A percentile compares a stretch with the other conserved stretches of the same genome.
Conservation (phyloP, 1,284 basidiomycete species). For the Pterulicium gracile region DNA sequence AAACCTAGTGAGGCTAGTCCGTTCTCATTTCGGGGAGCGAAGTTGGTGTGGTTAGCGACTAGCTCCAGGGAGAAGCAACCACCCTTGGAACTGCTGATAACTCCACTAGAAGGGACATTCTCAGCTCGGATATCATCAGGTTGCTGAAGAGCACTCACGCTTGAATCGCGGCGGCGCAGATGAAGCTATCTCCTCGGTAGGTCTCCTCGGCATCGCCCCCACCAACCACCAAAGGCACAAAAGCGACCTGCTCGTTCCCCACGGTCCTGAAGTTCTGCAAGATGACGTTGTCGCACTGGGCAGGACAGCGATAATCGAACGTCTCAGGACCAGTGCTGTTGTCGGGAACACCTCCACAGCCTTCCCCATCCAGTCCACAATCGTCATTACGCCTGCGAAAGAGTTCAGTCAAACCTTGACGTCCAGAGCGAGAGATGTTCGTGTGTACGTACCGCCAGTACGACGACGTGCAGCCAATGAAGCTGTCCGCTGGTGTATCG, state of each 20-base stretch:
- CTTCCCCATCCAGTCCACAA: conserved; percentile 69
- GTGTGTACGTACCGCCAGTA: conserved; percentile 39
- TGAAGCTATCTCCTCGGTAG: conserved; percentile 78
- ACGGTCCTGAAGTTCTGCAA: conserved; percentile 71
- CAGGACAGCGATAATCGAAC: conserved; percentile 76
- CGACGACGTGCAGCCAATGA: conserved; percentile 57
- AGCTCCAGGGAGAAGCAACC: conserved; percentile 71
- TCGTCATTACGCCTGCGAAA: conserved; percentile 40
- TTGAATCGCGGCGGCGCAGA: conserved; percentile 81
- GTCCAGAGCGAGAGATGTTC: background rate
- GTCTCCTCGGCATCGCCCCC: conserved; percentile 62
- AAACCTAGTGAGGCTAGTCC: conserved; percentile 69
- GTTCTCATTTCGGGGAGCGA: conserved; percentile 44
- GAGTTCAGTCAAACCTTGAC: background rate
- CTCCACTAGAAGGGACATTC: conserved; percentile 36
- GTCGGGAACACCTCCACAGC: conserved; percentile 51
- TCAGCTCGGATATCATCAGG: too few relatives aligned
- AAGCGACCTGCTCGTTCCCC: conserved; percentile 56
- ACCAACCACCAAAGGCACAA: conserved; percentile 72
- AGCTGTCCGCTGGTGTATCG: conserved; percentile 49
- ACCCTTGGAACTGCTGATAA: conserved; percentile 53
- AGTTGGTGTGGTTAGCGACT: conserved; percentile 63
- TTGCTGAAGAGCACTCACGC: conserved; percentile 48
- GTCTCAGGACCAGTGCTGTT: conserved; percentile 30
- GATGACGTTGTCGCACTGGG: conserved; percentile 55